A percentile compares a stretch with the other conserved stretches of the same genome.
phyloP scores from a whole-genome alignment of 1,284 basidiomycete genomes.

The Agroathelia rolfsii region DNA sequence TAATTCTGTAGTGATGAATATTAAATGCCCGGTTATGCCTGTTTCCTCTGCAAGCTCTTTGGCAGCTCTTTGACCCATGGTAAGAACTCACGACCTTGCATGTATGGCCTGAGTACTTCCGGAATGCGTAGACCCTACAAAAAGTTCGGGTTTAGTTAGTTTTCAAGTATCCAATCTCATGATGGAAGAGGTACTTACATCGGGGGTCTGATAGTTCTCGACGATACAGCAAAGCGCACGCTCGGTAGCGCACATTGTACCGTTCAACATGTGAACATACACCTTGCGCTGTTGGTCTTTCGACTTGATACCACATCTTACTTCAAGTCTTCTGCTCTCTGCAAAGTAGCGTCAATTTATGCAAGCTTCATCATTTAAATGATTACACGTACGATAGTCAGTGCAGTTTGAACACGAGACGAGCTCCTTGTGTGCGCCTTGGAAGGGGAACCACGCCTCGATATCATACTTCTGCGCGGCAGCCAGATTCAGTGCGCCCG shows the following conservation, averaged over 20 bases:
- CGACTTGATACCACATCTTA: constrained; percentile 81
- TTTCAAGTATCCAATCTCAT: constrained; percentile 2
- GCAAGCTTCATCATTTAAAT: neutral
- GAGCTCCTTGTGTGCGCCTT: constrained; percentile 91
- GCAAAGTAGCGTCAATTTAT: constrained; percentile 11
- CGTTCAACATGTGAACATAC: constrained; percentile 97
- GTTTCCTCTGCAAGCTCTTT: constrained; percentile 69
- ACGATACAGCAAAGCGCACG: constrained; percentile 93
- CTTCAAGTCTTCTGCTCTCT: constrained; percentile 87
- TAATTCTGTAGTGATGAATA: too few relatives aligned
- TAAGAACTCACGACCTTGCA: constrained; percentile 91
- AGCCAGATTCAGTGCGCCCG: constrained; percentile 92
- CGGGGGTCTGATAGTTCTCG: constrained; percentile 97
- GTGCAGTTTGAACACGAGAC: constrained; percentile 92
- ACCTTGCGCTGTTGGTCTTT: constrained; percentile 82
- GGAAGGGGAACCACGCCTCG: constrained; percentile 99
- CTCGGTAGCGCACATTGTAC: constrained; percentile 95
- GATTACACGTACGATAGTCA: constrained; percentile 72
- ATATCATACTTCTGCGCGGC: constrained; percentile 96
- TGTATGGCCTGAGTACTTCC: constrained; percentile 84
- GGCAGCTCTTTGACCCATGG: constrained; percentile 82
- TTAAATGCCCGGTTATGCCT: constrained; percentile 32
- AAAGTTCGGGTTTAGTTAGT: too few relatives aligned
- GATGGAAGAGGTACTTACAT: constrained; percentile 42
- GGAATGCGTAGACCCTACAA: constrained; percentile 83